Evolutionary conservation across 345 rosid genomes (phyloP).

Genomic region (Mercurialis annua): DNA sequence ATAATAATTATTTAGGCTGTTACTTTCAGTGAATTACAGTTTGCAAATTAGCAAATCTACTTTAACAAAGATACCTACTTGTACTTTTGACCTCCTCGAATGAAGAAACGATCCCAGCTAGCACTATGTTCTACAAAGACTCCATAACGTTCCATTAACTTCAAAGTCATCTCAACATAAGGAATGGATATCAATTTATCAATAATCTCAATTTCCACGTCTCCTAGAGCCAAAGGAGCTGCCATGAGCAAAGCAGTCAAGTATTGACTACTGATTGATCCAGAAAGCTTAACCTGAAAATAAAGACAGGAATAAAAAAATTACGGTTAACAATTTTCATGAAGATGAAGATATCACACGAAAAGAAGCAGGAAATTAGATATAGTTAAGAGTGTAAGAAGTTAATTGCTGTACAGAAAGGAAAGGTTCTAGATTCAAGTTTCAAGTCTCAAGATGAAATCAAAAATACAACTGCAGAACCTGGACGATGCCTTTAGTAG

Average conservation of each 20-base stretch:
- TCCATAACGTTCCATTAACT: slow-evolving; percentile 90
- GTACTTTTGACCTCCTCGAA: slow-evolving; percentile 87
- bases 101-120: slow-evolving; percentile 83
- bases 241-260: slow-evolving; percentile 97
- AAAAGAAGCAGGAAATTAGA: background rate
- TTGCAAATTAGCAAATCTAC: slow-evolving; percentile 6
- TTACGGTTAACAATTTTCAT: slow-evolving; percentile 11
- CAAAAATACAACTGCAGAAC: no score
- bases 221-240: slow-evolving; percentile 90
- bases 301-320: slow-evolving; percentile 9
- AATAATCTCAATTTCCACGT: slow-evolving; percentile 84
- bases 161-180: slow-evolving; percentile 95
- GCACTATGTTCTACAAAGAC: slow-evolving; percentile 64
- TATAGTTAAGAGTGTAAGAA: background rate
- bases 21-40: background rate
- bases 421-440: background rate
- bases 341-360: background rate
- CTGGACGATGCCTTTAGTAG: background rate
- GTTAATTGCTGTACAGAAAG: background rate
- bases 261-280: slow-evolving; percentile 91
- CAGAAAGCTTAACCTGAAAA: slow-evolving; percentile 91
- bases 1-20: slow-evolving; percentile 22
- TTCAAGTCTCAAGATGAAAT: no score
- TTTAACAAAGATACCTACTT: slow-evolving; percentile 41
- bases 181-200: slow-evolving; percentile 91